phyloP scores from a whole-genome alignment of 2,329 filamentous ascomycete genomes.

The Aspergillus ochraceoroseus region DNA sequence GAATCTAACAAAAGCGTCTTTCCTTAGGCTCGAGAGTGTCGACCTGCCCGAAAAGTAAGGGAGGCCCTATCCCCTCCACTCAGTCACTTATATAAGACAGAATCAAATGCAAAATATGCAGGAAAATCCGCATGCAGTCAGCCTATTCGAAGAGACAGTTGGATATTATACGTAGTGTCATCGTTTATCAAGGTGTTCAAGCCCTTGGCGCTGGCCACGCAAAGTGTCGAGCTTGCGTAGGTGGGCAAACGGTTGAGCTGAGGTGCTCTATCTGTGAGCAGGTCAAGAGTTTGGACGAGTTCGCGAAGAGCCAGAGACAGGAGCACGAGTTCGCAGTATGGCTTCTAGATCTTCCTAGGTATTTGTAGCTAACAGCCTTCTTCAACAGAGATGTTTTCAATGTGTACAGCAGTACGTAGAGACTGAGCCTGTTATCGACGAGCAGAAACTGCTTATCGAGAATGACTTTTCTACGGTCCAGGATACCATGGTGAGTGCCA shows the following conservation, averaged over 20 bases:
- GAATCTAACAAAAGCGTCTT: not conserved
- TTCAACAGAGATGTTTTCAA: constrained; percentile 40
- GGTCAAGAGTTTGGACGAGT: constrained; percentile 47
- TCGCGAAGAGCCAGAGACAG: constrained; percentile 48
- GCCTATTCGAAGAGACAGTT: constrained; percentile 49
- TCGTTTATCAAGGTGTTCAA: constrained; percentile 16
- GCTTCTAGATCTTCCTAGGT: constrained; percentile 9
- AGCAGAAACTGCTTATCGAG: constrained; percentile 25
- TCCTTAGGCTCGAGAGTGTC: constrained; percentile 26
- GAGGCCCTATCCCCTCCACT: not conserved
- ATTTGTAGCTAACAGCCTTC: not conserved
- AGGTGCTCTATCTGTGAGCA: constrained; percentile 47
- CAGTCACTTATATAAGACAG: constrained; percentile 25
- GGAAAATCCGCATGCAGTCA: constrained; percentile 35
- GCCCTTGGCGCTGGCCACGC: constrained; percentile 25
- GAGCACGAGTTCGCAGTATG: constrained; percentile 47
- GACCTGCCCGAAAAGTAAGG: constrained; percentile 34
- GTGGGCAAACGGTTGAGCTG: constrained; percentile 44
- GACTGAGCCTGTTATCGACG: constrained; percentile 32
- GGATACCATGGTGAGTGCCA: constrained; percentile 7
- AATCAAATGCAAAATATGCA: constrained; percentile 47
- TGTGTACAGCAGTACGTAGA: constrained; percentile 37
- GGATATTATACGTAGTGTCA: constrained; percentile 29
- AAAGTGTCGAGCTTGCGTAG: constrained; percentile 46
- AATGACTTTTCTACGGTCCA: constrained; percentile 14